Conservation (phyloP, 176 grass and related monocot species). For the Juncus inflexus region DNA sequence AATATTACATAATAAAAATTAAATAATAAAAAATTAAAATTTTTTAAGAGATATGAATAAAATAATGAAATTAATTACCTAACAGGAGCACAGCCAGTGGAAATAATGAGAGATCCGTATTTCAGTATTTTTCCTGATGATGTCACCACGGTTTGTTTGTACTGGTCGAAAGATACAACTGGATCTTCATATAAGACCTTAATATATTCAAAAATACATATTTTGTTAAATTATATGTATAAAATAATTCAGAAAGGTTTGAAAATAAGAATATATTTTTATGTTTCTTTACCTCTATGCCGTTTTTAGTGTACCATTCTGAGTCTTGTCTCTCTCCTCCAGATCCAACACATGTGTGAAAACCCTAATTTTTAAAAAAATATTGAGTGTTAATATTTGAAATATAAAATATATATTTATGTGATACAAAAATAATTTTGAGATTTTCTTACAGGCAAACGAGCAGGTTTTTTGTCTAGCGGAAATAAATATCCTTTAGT, state of each 20-base stretch:
- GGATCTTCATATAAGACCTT: slow-evolving; percentile 89
- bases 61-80: no score
- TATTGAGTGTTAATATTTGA: not conserved
- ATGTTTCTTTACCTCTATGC: slow-evolving; percentile 67
- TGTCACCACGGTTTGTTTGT: slow-evolving; percentile 78
- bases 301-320: slow-evolving; percentile 86
- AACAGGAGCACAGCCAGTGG: slow-evolving; percentile 59
- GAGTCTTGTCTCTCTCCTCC: slow-evolving; percentile 68
- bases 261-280: no score
- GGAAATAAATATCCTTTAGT: slow-evolving; percentile 95
- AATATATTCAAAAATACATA: slow-evolving; percentile 12
- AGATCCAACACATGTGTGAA: slow-evolving; percentile 90
- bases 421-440: no score
- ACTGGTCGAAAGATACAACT: slow-evolving; percentile 72
- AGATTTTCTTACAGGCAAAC: slow-evolving; percentile 67
- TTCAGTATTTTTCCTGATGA: slow-evolving; percentile 81
- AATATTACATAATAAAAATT: no score
- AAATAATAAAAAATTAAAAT: no score
- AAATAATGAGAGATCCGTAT: slow-evolving; percentile 90
- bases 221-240: slow-evolving; percentile 9
- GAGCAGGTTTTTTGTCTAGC: slow-evolving; percentile 83
- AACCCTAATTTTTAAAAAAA: slow-evolving; percentile 46
- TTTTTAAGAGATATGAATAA: no score
- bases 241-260: no score
- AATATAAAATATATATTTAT: slow-evolving; percentile 1